Conservation (phyloP, 768 basidiomycete genomes). For the Lentinula lateritia region DNA sequence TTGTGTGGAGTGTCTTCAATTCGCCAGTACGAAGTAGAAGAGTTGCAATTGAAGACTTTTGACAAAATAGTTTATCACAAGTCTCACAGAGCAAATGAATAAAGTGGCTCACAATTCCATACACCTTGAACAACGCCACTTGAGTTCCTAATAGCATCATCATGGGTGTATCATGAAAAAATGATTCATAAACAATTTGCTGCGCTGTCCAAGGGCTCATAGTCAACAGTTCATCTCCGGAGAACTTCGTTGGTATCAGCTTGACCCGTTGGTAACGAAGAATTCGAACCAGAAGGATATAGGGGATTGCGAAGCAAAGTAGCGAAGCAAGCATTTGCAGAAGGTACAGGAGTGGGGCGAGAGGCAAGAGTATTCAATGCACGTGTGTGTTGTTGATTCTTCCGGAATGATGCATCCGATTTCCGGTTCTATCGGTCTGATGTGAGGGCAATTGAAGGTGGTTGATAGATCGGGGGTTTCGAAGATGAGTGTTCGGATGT, state of each 20-base stretch:
- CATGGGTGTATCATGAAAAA: not conserved
- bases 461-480: too few relatives aligned
- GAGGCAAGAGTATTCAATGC: too few relatives aligned
- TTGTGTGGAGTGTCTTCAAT: not conserved
- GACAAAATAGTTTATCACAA: not conserved
- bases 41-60: not conserved
- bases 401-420: too few relatives aligned
- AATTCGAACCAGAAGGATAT: not conserved
- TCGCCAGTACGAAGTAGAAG: not conserved
- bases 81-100: not conserved
- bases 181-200: not conserved
- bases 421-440: too few relatives aligned
- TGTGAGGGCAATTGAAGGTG: too few relatives aligned
- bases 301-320: not conserved
- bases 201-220: not conserved
- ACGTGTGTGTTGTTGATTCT: too few relatives aligned
- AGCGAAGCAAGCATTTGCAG: too few relatives aligned
- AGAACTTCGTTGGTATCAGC: not conserved
- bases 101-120: not conserved
- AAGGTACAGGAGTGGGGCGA: too few relatives aligned
- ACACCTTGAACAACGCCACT: not conserved
- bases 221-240: not conserved
- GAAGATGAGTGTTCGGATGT: too few relatives aligned
- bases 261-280: not conserved
- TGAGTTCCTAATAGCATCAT: not conserved